Percentiles rank a stretch among this genome's conserved stretches.
Evolutionary conservation across 257 asterid genomes (phyloP).

Genomic region (Forsythia suspensa): DNA sequence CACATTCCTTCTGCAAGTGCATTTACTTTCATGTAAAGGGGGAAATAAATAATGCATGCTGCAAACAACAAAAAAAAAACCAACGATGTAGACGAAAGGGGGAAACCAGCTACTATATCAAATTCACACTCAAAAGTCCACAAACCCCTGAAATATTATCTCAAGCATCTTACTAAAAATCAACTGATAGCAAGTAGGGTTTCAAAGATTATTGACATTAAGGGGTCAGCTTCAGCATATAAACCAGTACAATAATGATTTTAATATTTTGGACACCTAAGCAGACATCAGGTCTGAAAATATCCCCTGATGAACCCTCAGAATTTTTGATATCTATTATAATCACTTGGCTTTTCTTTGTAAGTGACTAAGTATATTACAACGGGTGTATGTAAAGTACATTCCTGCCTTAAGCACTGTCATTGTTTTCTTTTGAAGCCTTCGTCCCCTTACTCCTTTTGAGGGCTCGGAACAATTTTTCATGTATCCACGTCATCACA

Average conservation of each 20-base stretch:
- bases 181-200: not conserved
- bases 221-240: not conserved
- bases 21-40: no score
- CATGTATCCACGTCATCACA: not conserved
- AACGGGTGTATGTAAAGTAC: not conserved
- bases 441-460: not conserved
- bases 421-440: not conserved
- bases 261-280: not conserved
- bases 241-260: not conserved
- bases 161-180: not conserved
- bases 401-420: constrained; percentile 10
- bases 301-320: not conserved
- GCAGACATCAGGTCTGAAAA: not conserved
- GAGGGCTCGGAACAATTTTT: not conserved
- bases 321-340: not conserved
- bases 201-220: not conserved
- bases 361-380: not conserved
- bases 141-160: not conserved
- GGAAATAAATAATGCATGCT: no score
- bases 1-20: no score
- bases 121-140: not conserved
- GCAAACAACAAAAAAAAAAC: not conserved
- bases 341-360: not conserved
- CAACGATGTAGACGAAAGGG: not conserved
- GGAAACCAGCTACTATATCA: not conserved